Evolutionary conservation across 1,139 yeast genomes (phyloP).

Genomic region (Debaryomycetaceae sp.): DNA sequence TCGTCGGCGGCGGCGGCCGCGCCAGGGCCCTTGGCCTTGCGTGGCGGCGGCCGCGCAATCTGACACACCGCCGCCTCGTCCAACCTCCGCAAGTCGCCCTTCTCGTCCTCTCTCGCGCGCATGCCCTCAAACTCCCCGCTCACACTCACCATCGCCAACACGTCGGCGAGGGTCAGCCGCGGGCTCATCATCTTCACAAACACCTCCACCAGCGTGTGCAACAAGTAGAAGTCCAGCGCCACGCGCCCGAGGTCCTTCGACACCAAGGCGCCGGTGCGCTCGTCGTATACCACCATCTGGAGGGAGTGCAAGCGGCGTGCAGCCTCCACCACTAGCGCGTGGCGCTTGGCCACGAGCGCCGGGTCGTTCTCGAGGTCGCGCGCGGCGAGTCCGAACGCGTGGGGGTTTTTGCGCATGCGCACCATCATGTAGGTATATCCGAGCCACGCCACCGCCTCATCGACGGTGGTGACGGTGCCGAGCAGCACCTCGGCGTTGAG

Average conservation of each 20-base stretch:
- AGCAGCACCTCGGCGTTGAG: conserved; percentile 93
- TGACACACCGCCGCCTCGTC: conserved; percentile 73
- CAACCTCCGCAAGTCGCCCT: conserved; percentile 61
- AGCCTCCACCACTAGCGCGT: conserved; percentile 71
- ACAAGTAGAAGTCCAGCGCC: conserved; percentile 88
- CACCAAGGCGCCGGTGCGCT: conserved; percentile 70
- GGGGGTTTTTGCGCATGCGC: conserved; percentile 91
- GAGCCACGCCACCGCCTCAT: conserved; percentile 93
- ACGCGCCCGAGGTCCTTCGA: conserved; percentile 90
- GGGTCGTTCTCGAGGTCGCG: conserved; percentile 82
- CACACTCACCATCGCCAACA: conserved; percentile 83
- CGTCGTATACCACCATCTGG: conserved; percentile 94
- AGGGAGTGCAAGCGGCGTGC: conserved; percentile 77
- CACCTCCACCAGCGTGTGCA: conserved; percentile 82
- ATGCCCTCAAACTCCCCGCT: conserved; percentile 92
- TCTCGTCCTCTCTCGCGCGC: conserved; percentile 85
- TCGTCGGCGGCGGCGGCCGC: conserved; percentile 3
- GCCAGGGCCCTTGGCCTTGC: conserved; percentile 2
- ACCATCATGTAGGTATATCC: conserved; percentile 95
- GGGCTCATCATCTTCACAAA: conserved; percentile 85
- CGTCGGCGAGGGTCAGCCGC: conserved; percentile 87
- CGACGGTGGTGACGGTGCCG: conserved; percentile 92
- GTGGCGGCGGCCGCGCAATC: conserved; percentile 54
- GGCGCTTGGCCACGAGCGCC: conserved; percentile 63
- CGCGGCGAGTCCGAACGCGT: conserved; percentile 92